Evolutionary conservation across 2,329 filamentous ascomycete genomes (phyloP), one percentile per base, ranked within the genome.

Genomic region (Madurella mycetomatis): DNA sequence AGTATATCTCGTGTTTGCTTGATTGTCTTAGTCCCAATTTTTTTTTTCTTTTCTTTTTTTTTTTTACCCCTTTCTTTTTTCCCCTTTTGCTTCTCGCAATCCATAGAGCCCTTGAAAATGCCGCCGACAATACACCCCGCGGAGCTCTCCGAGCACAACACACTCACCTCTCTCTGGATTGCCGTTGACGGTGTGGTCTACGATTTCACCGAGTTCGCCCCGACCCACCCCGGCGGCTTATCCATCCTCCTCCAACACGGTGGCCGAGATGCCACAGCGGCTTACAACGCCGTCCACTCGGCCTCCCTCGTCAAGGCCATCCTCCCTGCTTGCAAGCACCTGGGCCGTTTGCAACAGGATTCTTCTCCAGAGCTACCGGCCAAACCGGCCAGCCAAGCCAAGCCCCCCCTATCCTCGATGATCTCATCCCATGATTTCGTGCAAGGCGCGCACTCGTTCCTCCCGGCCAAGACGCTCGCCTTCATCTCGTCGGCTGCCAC

Each of bases 361-460:
- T 81, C 53, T 80, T 80, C 53, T 80, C 83, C 60, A 80, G 75
- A 73, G 73, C 17, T 84, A 88, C 77, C 12, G 80, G 71, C 71
- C 90, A 83, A 59, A 73, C 70, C 61, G 25, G 25, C 88, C 66
- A n/a, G 86, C 87, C 69, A 89, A 69, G 9, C 42, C 8, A 79
- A 76, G 53, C 77, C 78, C 2, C 75, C 78, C 0, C 85, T 87
- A 55, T 70, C 70, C 34, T 80, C 76, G 47, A 80, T 83, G 85
- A 90, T 90, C 75, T 90, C 90, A 45, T 65, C 83, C 86, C 85
- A 90, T 11, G 86, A 88, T 79, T 90, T 90, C 63, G 74, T 74
- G 2, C 69, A 84, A 11, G 81, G 78, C 0, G 84, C 84, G 4
- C 74, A 76, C 15, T 71, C 72, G 25, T 78, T 76, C 5, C 74